Evolutionary conservation across 805 yeast species (phyloP).

Genomic region (Ogataea pini): DNA sequence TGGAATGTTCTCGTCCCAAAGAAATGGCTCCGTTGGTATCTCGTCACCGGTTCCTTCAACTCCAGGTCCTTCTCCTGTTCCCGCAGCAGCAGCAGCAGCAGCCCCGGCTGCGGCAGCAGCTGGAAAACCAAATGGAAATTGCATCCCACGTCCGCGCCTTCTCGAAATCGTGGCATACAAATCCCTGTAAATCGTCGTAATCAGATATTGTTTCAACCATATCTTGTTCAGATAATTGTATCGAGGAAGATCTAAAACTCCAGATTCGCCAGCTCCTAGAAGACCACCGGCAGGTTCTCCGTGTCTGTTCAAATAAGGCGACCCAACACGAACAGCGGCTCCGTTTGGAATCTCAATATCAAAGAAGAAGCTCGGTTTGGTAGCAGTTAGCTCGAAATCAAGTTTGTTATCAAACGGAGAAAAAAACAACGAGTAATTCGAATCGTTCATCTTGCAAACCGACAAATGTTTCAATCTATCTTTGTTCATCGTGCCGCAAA

Average conservation of each 20-base stretch:
- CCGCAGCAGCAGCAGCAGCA: slow-evolving; percentile 1
- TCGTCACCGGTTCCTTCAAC: slow-evolving; percentile 6
- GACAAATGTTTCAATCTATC: slow-evolving; percentile 19
- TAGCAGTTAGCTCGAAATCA: slow-evolving; percentile 20
- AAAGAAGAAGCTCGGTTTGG: slow-evolving; percentile 31
- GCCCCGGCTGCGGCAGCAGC: slow-evolving; percentile 20
- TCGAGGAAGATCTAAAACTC: slow-evolving; percentile 52
- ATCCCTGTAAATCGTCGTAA: slow-evolving; percentile 19
- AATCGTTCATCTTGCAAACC: slow-evolving; percentile 25
- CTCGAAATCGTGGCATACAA: slow-evolving; percentile 10
- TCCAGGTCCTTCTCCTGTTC: slow-evolving; percentile 6
- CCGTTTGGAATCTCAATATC: slow-evolving; percentile 30
- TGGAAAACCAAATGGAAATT: slow-evolving; percentile 13
- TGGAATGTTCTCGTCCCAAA: slow-evolving; percentile 17
- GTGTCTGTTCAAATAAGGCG: slow-evolving; percentile 73
- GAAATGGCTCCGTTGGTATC: slow-evolving; percentile 18
- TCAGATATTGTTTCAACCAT: slow-evolving; percentile 54
- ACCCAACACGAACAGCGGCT: slow-evolving; percentile 39
- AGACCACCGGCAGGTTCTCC: slow-evolving; percentile 70
- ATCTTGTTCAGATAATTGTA: slow-evolving; percentile 55
- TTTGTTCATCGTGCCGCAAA: slow-evolving; percentile 28
- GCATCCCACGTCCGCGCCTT: slow-evolving; percentile 13
- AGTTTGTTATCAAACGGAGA: slow-evolving; percentile 31
- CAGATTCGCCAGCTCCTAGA: slow-evolving; percentile 54
- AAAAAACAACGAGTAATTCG: slow-evolving; percentile 25